Base-by-base conservation (phyloP, 768 basidiomycete species). In the Podaxis carcinomalis region DNA sequence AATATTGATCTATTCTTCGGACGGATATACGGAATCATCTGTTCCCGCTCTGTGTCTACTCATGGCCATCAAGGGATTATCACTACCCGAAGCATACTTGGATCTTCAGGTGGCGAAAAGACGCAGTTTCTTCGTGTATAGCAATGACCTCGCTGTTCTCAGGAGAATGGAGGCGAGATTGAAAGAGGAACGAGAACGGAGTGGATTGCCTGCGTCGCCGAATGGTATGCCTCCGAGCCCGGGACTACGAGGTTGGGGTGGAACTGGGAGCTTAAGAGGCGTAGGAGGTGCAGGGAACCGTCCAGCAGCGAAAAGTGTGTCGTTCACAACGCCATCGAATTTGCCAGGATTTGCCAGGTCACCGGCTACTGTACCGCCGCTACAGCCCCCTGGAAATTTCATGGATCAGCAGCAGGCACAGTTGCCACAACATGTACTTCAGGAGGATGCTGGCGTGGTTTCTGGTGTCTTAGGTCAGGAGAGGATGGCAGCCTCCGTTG, bases 1-100 rank as follows among this genome's bases (percentile, higher is more conserved):
- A 69, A 76, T 95, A 57, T 80, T 95, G 63, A 72, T 95, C 28
- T 91, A 93, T 72, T 90, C 88, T 16, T 83, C 88, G 16, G 93
- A 95, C 70, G 93, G 92, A 52, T 94, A 96, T 76, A 98, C 96
- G 23, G 95, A 98, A 73, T 90, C 92, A 9, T 90, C 89, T 25
- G 86, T 95, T 5, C 86, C 93, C 56, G 95, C 94, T 21, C 79
- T 98, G 56, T 85, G 86, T 64, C 83, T 96, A 54, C 77, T 97
- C 63, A 98, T 98, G 95, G 84, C 84, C 25, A 75, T 87, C 56
- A 83, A 83, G 59, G 75, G 77, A 19, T 74, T 90, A 37, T 74
- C 78, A 52, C 81, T 97, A 6, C 92, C 95, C 7, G 93, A 95
- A 70, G 96, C 95, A 5, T 98, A 96, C 75, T 78, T 98, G 35